Evolutionary conservation across 1,284 basidiomycete species (phyloP).

Genomic region (Vanrija pseudolonga): DNA sequence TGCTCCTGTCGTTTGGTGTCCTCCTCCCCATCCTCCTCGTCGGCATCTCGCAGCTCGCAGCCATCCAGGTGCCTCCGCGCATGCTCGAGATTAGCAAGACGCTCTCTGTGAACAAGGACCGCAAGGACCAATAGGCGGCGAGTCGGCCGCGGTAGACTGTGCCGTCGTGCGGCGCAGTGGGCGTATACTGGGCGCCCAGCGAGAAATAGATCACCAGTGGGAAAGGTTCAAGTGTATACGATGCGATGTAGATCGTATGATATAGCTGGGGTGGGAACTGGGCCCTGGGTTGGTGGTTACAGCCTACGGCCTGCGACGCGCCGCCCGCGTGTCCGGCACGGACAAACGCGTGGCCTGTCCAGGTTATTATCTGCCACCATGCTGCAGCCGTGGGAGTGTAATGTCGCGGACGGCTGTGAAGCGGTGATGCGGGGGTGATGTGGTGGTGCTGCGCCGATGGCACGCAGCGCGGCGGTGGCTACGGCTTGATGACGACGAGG

Average conservation of each 20-base stretch:
- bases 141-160: slow-evolving; percentile 4
- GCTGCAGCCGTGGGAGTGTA: too few species aligned
- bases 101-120: slow-evolving; percentile 58
- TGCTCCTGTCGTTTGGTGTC: slow-evolving; percentile 66
- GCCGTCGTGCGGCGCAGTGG: neutral
- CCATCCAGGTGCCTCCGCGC: slow-evolving; percentile 62
- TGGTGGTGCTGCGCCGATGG: too few species aligned
- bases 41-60: slow-evolving; percentile 65
- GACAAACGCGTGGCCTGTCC: too few species aligned
- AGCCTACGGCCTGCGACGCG: too few species aligned
- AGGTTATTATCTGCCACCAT: too few species aligned
- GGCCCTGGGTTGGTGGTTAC: too few species aligned
- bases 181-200: neutral
- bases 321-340: too few species aligned
- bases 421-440: too few species aligned
- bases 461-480: too few species aligned
- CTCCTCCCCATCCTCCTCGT: slow-evolving; percentile 66
- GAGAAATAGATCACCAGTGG: neutral
- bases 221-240: neutral
- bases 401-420: too few species aligned
- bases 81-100: slow-evolving; percentile 47
- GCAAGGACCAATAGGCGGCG: slow-evolving; percentile 65
- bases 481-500: too few species aligned
- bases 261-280: too few species aligned
- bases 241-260: neutral